Percentiles rank a stretch among this genome's conserved stretches.
phyloP scores from a whole-genome alignment of 106 monocot species.

The Dioscorea alata region DNA sequence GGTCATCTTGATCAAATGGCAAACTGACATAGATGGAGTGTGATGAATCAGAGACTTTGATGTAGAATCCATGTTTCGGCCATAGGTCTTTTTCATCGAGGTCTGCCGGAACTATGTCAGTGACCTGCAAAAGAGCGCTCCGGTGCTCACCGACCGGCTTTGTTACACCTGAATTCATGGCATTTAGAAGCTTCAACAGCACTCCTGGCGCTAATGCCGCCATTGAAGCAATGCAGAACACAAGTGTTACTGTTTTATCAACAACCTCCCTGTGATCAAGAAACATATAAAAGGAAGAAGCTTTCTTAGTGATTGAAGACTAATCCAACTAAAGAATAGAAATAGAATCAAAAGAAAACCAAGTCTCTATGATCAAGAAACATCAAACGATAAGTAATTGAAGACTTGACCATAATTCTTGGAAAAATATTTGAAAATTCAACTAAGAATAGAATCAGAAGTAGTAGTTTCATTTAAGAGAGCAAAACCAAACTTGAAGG shows the following conservation, averaged over 20 bases:
- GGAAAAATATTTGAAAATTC: neutral
- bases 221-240: conserved; percentile 27
- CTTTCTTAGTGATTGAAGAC: too few relatives aligned
- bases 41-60: conserved; percentile 90
- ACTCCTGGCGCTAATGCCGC: conserved; percentile 57
- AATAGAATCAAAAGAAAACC: too few relatives aligned
- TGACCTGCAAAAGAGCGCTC: conserved; percentile 75
- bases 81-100: conserved; percentile 84
- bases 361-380: too few relatives aligned
- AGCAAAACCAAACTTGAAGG: neutral
- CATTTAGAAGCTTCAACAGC: conserved; percentile 71
- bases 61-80: conserved; percentile 92
- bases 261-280: too few relatives aligned
- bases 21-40: conserved; percentile 75
- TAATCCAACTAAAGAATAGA: too few relatives aligned
- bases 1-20: conserved; percentile 70
- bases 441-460: neutral
- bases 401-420: neutral
- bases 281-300: neutral
- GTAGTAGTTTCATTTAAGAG: neutral
- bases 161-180: conserved; percentile 47
- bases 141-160: conserved; percentile 72
- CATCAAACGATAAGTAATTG: too few relatives aligned
- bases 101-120: conserved; percentile 89
- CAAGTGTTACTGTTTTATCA: neutral